Base-by-base conservation (phyloP, 23 red algal species). In the Gracilaria vermiculophylla region DNA sequence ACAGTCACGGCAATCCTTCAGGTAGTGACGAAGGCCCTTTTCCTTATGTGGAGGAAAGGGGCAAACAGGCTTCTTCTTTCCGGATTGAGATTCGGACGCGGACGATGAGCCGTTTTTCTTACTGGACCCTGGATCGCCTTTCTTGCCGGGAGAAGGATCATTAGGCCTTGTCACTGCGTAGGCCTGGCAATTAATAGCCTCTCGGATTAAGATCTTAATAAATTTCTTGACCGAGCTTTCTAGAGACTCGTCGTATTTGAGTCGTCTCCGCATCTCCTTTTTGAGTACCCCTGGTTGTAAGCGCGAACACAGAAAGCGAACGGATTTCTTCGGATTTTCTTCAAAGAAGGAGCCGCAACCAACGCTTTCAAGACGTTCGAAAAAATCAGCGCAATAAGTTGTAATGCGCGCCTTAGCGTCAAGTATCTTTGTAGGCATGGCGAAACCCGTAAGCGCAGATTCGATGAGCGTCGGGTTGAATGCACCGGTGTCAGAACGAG, bases 1-100 rank as follows among this genome's bases (percentile, higher is more conserved):
- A 52, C 81, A 86, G 0, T 86, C 49, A 31, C 0, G 8, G 21
- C 12, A 86, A 32, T 55, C 0, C 5, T 42, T 17, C 5, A 86
- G 20, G 64, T 71, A 71, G 36, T 86, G 81, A 52, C 62, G 81
- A 53, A 86, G 43, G 17, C 60, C 65, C n/a, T 72, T 70, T 11
- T 53, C 0, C 19, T 31, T 86, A 61, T 86, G 81, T n/a, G n/a
- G n/a, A 5, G 12, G 43, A 47, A 5, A 12, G 5, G 43, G 6
- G 12, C 43, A 12, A 47, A 8, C n/a, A n/a, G n/a, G 43, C 43
- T 12, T 47, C 43, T 5, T 12, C 43, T 12, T 47, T 47, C n/a
- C n/a, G n/a, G n/a, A n/a, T n/a, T n/a, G n/a, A n/a, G n/a, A n/a
- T n/a, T n/a, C n/a, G n/a, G n/a, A n/a, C n/a, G n/a, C n/a, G n/a